phyloP scores from a whole-genome alignment of 2,329 filamentous ascomycete species.

The Fusarium sp. region DNA sequence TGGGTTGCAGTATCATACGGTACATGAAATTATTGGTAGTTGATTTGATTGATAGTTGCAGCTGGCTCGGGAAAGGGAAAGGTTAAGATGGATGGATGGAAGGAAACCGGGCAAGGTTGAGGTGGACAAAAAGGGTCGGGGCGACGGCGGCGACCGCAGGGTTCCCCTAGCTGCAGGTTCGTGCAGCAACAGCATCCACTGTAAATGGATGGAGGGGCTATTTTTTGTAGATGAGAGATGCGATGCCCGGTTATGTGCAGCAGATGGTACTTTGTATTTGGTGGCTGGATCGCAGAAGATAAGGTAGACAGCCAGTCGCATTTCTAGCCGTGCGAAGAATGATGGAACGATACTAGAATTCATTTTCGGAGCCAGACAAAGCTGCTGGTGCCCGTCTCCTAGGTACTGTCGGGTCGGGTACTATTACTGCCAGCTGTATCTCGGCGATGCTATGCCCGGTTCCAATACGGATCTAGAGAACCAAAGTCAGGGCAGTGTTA shows the following conservation, averaged over 20 bases:
- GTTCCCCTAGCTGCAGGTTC: conserved; percentile 34
- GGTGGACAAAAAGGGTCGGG: conserved; percentile 37
- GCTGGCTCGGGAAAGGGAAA: background rate
- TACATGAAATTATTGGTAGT: conserved; percentile 25
- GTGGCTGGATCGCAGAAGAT: background rate
- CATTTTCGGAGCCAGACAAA: conserved; percentile 1
- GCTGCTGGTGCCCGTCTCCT: background rate
- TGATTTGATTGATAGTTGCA: conserved; percentile 27
- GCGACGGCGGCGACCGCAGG: conserved; percentile 37
- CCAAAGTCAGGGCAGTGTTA: background rate
- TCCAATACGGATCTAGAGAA: background rate
- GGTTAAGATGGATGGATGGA: conserved; percentile 16
- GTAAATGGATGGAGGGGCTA: conserved; percentile 38
- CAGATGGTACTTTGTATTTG: conserved; percentile 13
- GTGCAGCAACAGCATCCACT: conserved; percentile 18
- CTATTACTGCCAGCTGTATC: background rate
- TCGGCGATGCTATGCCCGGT: background rate
- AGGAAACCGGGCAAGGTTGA: conserved; percentile 9
- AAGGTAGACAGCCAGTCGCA: background rate
- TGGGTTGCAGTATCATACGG: conserved; percentile 14
- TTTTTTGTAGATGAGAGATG: background rate
- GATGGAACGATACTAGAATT: conserved; percentile 9
- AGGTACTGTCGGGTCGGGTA: background rate
- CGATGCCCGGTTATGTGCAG: background rate
- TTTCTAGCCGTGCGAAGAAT: background rate